Evolutionary conservation across 2,329 filamentous ascomycete species (phyloP), one percentile per base, ranked within the genome.

Genomic region (Pseudogymnoascus sp.): DNA sequence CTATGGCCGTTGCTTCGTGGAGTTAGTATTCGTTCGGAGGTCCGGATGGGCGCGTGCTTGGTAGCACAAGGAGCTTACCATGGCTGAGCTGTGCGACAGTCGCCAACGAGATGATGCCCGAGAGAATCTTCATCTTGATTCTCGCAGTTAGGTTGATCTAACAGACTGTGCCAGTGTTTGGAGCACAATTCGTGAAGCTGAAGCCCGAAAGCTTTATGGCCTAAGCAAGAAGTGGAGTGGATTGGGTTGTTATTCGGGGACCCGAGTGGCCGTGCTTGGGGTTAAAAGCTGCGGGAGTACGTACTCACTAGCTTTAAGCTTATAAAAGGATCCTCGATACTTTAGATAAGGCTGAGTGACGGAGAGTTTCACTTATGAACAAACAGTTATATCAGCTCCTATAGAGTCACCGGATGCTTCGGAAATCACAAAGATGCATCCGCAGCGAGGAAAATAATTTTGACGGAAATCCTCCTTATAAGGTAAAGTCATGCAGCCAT

Each of bases 251-350:
- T 56, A 33, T 31, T 56, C n/a, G 50, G 26, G 29, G 50, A 50
- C 26, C 50, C 50, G 50, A 19, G 50, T 56, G 50, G 50, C 50
- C 33, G 50, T 56, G 50, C 50, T 19, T 33, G 50, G 50, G 50
- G 10, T 31, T n/a, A 53, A 19, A 33, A 19, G n/a, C 33, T 16
- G 13, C 50, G n/a, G n/a, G 33, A 56, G 11, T 53, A 56, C 50
- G 50, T 33, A 56, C 50, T 19, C 50, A 26, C 13, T 56, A 56
- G 50, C 50, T 56, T 56, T 56, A 33, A 56, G 50, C 50, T 56
- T n/a, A n/a, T 56, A 56, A 33, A 56, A 29, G 29, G 50, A 56
- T 56, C 50, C 29, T 4, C 26, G 50, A 56, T 56, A 56, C 29
- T 56, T 56, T 56, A 26, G 50, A 56, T 56, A 56, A 19, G 50